Conservation (phyloP, 2,329 filamentous ascomycete species). For the Chaetothyriales sp. region DNA sequence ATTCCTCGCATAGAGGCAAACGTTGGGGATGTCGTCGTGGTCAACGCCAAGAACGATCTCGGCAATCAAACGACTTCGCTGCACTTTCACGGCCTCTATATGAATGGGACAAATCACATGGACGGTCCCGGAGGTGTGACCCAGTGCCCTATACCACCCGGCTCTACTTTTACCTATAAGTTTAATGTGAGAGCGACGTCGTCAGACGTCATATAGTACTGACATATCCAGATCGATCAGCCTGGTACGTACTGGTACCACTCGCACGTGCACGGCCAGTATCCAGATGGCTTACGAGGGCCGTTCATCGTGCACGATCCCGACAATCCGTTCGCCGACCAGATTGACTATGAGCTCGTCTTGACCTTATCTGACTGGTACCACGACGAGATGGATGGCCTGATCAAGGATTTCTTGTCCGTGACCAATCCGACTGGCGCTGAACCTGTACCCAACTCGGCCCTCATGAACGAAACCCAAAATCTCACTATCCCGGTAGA, state of each 20-base stretch:
- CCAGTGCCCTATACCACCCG: constrained; percentile 54
- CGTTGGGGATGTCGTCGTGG: constrained; percentile 25
- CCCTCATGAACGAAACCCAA: constrained; percentile 58
- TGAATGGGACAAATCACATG: constrained; percentile 55
- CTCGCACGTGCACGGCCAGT: constrained; percentile 53
- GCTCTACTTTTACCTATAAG: constrained; percentile 54
- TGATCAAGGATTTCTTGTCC: constrained; percentile 37
- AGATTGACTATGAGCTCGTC: constrained; percentile 50
- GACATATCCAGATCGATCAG: constrained; percentile 38
- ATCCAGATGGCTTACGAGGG: constrained; percentile 55
- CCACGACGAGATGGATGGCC: constrained; percentile 42
- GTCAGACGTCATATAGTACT: constrained; percentile 1
- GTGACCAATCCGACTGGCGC: constrained; percentile 37
- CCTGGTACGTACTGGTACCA: constrained; percentile 72
- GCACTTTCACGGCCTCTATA: constrained; percentile 57
- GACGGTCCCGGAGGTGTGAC: constrained; percentile 55
- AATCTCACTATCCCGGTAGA: constrained; percentile 46
- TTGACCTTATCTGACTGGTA: constrained; percentile 61
- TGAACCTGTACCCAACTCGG: constrained; percentile 54
- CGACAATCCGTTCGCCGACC: constrained; percentile 41
- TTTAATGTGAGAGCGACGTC: constrained; percentile 40
- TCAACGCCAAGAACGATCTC: constrained; percentile 28
- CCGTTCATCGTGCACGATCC: constrained; percentile 53
- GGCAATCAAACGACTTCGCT: constrained; percentile 28
- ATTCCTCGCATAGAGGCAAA: constrained; percentile 42